phyloP scores from a whole-genome alignment of 2,329 filamentous ascomycete genomes.

The Nigrospora oryzae region DNA sequence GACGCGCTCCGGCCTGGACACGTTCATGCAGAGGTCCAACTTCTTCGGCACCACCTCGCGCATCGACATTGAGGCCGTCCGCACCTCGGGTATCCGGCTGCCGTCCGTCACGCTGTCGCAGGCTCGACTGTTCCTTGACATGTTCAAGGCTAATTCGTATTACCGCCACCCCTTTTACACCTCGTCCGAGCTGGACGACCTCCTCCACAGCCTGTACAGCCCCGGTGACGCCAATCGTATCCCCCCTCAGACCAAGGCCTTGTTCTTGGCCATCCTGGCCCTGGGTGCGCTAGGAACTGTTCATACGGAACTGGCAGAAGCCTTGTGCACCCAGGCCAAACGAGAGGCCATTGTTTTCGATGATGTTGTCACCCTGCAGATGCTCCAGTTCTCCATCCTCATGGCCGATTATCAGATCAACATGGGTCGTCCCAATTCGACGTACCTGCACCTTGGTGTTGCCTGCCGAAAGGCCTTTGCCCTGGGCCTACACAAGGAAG shows the following conservation, averaged over 20 bases:
- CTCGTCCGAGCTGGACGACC: constrained; percentile 10
- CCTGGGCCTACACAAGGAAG: constrained; percentile 18
- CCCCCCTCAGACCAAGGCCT: constrained; percentile 12
- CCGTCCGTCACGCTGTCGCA: constrained; percentile 7
- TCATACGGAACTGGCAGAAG: constrained; percentile 14
- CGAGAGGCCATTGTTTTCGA: constrained; percentile 15
- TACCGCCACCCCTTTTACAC: constrained; percentile 12
- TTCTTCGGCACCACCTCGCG: constrained; percentile 20
- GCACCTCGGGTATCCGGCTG: background rate
- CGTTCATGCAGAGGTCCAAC: constrained; percentile 19
- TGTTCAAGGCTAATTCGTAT: constrained; percentile 8
- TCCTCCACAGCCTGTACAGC: constrained; percentile 10
- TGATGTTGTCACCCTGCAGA: constrained; percentile 20
- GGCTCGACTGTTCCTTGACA: constrained; percentile 7
- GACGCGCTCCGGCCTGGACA: constrained; percentile 15
- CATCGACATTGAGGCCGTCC: constrained; percentile 6
- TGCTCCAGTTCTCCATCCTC: constrained; percentile 19
- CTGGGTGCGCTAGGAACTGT: constrained; percentile 15
- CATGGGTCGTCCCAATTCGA: constrained; percentile 19
- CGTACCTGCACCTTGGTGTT: constrained; percentile 17
- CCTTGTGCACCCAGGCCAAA: constrained; percentile 15
- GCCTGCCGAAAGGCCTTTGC: constrained; percentile 18
- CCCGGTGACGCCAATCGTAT: constrained; percentile 3
- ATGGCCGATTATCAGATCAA: constrained; percentile 16
- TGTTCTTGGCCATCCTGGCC: constrained; percentile 14